phyloP scores from a whole-genome alignment of 2,329 filamentous ascomycete species.

The Alternaria sp. region DNA sequence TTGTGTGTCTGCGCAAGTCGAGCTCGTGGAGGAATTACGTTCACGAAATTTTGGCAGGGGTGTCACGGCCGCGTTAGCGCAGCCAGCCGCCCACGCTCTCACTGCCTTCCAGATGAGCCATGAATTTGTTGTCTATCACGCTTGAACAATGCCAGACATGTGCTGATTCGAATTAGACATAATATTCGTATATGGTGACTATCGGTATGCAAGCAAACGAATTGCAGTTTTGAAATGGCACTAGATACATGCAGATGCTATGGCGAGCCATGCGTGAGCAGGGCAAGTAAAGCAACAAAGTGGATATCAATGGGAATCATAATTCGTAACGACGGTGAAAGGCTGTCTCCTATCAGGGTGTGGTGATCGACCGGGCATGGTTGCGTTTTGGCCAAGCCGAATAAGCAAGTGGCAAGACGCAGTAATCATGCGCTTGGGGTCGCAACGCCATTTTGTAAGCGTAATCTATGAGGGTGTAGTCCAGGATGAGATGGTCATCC shows the following conservation, averaged over 20 bases:
- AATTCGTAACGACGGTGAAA: slow-evolving; percentile 18
- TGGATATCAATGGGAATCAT: slow-evolving; percentile 22
- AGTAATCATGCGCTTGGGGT: neutral
- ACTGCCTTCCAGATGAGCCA: neutral
- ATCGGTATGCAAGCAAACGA: neutral
- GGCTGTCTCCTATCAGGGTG: neutral
- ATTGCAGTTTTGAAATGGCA: neutral
- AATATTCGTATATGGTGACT: neutral
- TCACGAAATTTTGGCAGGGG: slow-evolving; percentile 45
- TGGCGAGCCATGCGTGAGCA: neutral
- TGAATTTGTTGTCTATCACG: neutral
- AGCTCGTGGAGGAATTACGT: slow-evolving; percentile 12
- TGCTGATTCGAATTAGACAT: neutral
- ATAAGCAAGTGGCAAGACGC: neutral
- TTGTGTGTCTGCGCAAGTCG: slow-evolving; percentile 3
- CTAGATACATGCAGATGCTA: slow-evolving; percentile 1
- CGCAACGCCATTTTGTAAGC: neutral
- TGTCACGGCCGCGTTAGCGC: slow-evolving; percentile 31
- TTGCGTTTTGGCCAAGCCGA: neutral
- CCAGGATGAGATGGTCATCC: neutral
- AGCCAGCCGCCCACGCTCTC: neutral
- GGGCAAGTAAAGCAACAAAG: slow-evolving; percentile 6
- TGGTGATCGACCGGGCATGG: neutral
- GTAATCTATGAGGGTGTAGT: neutral
- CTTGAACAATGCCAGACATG: neutral